Percentiles rank a stretch among this genome's conserved stretches.
Conservation (phyloP, 108 stramenopile genomes). For the Pseudonitzschia pungens region DNA sequence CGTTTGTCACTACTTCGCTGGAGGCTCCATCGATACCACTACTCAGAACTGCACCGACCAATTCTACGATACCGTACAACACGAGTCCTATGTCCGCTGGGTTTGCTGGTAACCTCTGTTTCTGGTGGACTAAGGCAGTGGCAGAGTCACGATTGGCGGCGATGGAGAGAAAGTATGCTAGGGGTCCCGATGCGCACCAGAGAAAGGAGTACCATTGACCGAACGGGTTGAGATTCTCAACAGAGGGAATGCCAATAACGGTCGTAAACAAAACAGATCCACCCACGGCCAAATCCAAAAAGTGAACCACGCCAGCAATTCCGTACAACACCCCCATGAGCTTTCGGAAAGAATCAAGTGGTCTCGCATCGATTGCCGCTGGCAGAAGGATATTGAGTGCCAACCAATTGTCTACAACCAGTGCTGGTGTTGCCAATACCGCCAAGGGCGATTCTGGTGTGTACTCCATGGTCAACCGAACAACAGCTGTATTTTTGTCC, state of each 20-base stretch:
- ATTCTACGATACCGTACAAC: conserved; percentile 36
- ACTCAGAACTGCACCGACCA: conserved; percentile 27
- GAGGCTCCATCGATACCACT: conserved; percentile 3
- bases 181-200: conserved; percentile 38
- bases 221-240: conserved; percentile 16
- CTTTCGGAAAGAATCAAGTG: conserved; percentile 34
- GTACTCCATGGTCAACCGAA: conserved; percentile 46
- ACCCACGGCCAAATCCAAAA: conserved; percentile 26
- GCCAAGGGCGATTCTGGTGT: conserved; percentile 40
- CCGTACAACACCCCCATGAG: conserved; percentile 46
- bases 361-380: conserved; percentile 13
- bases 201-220: conserved; percentile 24
- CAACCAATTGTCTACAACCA: conserved; percentile 44
- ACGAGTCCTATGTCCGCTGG: conserved; percentile 34
- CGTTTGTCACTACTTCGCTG: neutral
- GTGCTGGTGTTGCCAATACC: conserved; percentile 30
- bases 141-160: neutral
- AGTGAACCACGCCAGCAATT: conserved; percentile 40
- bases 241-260: conserved; percentile 21
- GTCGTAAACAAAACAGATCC: conserved; percentile 14
- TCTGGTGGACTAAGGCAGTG: neutral
- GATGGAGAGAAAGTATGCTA: conserved; percentile 15
- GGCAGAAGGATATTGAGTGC: conserved; percentile 52
- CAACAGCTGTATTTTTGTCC: neutral
- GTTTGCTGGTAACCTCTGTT: neutral